These are phyloP conservation scores for Trametes sp. DNA, from an alignment of 1,284 basidiomycete species.

Conservation along the genomic window DNA sequence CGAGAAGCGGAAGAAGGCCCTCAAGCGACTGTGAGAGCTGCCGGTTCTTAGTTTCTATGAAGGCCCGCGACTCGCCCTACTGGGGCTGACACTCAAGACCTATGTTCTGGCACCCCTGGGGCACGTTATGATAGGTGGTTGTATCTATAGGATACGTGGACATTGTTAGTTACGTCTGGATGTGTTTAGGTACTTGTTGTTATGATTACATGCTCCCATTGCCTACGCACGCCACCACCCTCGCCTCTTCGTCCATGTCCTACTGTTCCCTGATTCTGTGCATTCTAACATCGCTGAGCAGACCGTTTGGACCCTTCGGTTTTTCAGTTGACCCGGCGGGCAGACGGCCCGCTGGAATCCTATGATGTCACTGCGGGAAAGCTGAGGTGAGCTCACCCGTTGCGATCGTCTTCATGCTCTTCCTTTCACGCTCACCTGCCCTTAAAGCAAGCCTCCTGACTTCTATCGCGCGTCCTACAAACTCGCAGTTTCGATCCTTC, in stretches of 20 bases:
- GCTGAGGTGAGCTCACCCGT: neutral
- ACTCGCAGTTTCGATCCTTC: neutral
- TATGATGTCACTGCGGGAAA: slow-evolving; percentile 7
- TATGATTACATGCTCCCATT: slow-evolving; percentile 21
- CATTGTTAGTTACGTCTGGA: slow-evolving; percentile 9
- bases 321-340: neutral
- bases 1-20: slow-evolving; percentile 85
- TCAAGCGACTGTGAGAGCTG: slow-evolving; percentile 68
- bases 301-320: no score
- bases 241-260: neutral
- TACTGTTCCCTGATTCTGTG: neutral
- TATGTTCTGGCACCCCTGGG: neutral
- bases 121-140: neutral
- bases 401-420: neutral
- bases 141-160: slow-evolving; percentile 18
- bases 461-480: neutral
- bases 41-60: neutral
- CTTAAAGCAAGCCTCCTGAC: neutral
- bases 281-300: no score
- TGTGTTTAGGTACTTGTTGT: slow-evolving; percentile 23
- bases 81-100: neutral
- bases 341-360: neutral
- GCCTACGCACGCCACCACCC: neutral
- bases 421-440: neutral
- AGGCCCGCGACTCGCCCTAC: neutral